Evolutionary conservation across 257 asterid species (phyloP).

Genomic region (Eustoma russellianum): DNA sequence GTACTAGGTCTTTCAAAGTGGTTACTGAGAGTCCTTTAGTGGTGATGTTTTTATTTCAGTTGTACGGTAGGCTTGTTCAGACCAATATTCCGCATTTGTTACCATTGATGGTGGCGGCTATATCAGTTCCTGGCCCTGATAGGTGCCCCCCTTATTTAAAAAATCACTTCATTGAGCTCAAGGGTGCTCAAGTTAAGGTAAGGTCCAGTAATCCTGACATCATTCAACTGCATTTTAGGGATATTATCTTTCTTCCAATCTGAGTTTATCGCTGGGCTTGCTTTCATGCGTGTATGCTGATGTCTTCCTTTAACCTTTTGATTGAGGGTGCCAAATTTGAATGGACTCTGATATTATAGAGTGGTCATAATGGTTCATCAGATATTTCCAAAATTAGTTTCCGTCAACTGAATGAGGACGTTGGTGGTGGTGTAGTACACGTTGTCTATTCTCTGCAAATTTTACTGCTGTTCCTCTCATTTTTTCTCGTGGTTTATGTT

Average conservation of each 20-base stretch:
- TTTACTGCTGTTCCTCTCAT: neutral
- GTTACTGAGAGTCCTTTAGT: slow-evolving; percentile 98
- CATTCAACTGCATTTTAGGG: neutral
- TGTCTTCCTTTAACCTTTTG: too few relatives aligned
- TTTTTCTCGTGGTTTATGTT: neutral
- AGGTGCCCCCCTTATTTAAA: slow-evolving; percentile 79
- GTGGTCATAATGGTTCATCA: too few relatives aligned
- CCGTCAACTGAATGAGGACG: too few relatives aligned
- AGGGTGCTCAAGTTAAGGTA: slow-evolving; percentile 99
- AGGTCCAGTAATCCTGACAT: neutral
- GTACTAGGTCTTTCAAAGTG: slow-evolving; percentile 92
- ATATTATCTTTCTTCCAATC: neutral
- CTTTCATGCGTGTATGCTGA: neutral
- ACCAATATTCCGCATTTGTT: slow-evolving; percentile 84
- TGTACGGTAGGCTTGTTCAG: slow-evolving; percentile 94
- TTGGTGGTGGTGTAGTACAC: too few relatives aligned
- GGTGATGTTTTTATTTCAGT: slow-evolving; percentile 96
- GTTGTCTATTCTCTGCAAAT: too few relatives aligned
- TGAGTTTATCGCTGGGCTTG: neutral
- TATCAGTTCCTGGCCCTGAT: slow-evolving; percentile 96
- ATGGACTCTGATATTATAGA: too few relatives aligned
- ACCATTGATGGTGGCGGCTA: slow-evolving; percentile 94
- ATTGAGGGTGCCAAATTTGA: neutral
- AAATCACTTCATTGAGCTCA: slow-evolving; percentile 85
- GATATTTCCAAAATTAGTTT: too few relatives aligned